Evolutionary conservation across 768 basidiomycete genomes (phyloP), one percentile per base, ranked within the genome.

Genomic region (Amanita pseudoporphyria): DNA sequence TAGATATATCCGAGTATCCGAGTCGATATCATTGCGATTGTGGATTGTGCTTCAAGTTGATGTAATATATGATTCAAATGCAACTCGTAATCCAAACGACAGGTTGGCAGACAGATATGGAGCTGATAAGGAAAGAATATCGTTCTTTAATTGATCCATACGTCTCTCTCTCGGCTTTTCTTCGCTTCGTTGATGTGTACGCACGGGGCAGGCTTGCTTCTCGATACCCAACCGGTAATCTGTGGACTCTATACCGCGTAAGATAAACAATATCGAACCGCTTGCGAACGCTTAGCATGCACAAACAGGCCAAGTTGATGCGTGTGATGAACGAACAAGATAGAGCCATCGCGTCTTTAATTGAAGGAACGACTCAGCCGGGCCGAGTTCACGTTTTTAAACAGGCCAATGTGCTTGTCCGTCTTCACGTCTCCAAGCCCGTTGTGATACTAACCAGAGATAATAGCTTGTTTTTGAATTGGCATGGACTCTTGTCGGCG

Each of bases 61-160:
- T n/a, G n/a, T n/a, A n/a, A n/a, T n/a, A n/a, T n/a, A n/a, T n/a
- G n/a, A n/a, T n/a, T n/a, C n/a, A n/a, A n/a, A n/a, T n/a, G n/a
- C n/a, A n/a, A n/a, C 73, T 81, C 45, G 76, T 88, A 4, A 70
- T 89, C 2, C 73, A 85, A 0, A 60, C 86, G 26, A 70, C 82
- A 5, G 87, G 87, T 1, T 91, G 80, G 56, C 87, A 86, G 58
- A 85, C 86, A 1, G 78, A 91, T 53, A 83, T 83, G 58, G 67
- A 68, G 35, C 73, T 76, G 37, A 79, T 84, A 6, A 56, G 88
- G 36, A 70, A 66, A 47, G 78, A 82, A 56, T 87, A 87, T 58
- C 67, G 67, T 21, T 71, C 71, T 0, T 78, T 89, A 30, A 78
- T 89, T 1, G 77, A 82, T 53, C 73, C 67, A 82, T 84, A 38